A percentile compares a stretch with the other conserved stretches of the same genome.
phyloP scores from a whole-genome alignment of 768 basidiomycete species.

The Boletus subcaerulescens region DNA sequence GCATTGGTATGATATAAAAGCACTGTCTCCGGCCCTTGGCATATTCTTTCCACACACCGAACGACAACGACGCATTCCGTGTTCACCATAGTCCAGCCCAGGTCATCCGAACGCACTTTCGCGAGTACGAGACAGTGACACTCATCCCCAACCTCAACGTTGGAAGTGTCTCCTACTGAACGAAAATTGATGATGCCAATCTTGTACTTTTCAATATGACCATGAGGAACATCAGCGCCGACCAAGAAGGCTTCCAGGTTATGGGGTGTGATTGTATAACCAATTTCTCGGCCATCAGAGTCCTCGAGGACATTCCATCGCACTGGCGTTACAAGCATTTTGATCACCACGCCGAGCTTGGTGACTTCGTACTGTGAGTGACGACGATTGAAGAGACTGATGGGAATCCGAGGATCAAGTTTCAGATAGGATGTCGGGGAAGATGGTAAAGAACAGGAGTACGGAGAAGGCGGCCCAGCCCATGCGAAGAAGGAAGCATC shows the following conservation, averaged over 20 bases:
- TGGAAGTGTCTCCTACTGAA: not conserved
- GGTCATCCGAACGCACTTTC: slow-evolving; percentile 2
- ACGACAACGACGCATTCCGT: slow-evolving; percentile 15
- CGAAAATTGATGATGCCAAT: slow-evolving; percentile 11
- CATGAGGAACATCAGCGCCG: not conserved
- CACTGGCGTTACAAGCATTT: slow-evolving; percentile 4
- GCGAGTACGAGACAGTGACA: slow-evolving; percentile 13
- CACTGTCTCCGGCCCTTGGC: not conserved
- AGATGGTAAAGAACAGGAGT: slow-evolving; percentile 10
- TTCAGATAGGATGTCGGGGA: slow-evolving; percentile 8
- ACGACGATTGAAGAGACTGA: not conserved
- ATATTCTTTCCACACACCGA: slow-evolving; percentile 3
- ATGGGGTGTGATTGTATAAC: slow-evolving; percentile 7
- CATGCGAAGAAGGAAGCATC: slow-evolving; percentile 12
- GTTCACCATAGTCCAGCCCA: slow-evolving; percentile 15
- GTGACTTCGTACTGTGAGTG: slow-evolving; percentile 12
- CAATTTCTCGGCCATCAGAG: slow-evolving; percentile 5
- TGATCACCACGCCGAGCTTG: slow-evolving; percentile 12
- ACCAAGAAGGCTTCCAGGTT: slow-evolving; percentile 6
- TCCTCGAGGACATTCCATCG: slow-evolving; percentile 12
- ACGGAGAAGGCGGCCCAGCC: slow-evolving; percentile 11
- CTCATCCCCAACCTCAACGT: not conserved
- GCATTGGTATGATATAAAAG: slow-evolving; percentile 3
- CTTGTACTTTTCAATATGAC: slow-evolving; percentile 3
- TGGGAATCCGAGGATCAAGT: not conserved